phyloP scores from a whole-genome alignment of 306 rosid genomes.

The Dryas alaskensis region DNA sequence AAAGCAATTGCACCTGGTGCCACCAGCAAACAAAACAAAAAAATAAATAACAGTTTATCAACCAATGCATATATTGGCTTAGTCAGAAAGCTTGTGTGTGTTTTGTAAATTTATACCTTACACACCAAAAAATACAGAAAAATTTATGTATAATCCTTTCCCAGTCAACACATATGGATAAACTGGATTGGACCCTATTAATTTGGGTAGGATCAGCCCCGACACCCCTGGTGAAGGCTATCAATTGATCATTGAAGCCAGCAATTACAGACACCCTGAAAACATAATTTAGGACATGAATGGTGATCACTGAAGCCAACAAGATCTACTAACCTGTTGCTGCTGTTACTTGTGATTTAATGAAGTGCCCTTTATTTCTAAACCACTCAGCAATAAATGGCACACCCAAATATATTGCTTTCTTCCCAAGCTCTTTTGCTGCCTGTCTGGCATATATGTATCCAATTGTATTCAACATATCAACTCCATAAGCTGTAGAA shows the following conservation, averaged over 20 bases:
- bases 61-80: neutral
- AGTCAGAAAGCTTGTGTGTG: neutral
- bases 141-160: neutral
- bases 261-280: conserved; percentile 10
- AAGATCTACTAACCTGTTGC: conserved; percentile 74
- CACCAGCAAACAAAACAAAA: conserved; percentile 20
- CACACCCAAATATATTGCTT: conserved; percentile 90
- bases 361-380: conserved; percentile 96
- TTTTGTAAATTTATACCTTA: neutral
- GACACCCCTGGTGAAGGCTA: conserved; percentile 4
- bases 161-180: neutral
- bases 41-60: conserved; percentile 26
- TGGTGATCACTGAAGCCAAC: conserved; percentile 9
- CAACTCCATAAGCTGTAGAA: conserved; percentile 85
- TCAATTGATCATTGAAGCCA: neutral
- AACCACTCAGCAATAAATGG: conserved; percentile 99
- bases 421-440: conserved; percentile 96
- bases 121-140: neutral
- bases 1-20: conserved; percentile 83
- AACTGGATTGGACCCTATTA: conserved; percentile 2
- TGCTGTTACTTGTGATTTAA: conserved; percentile 97
- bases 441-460: conserved; percentile 94
- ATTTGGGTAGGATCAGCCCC: conserved; percentile 4
- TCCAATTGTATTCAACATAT: conserved; percentile 94
- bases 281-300: conserved; percentile 2